Base-by-base conservation (phyloP, 306 rosid genomes). In the Trichosanthes truncata region DNA sequence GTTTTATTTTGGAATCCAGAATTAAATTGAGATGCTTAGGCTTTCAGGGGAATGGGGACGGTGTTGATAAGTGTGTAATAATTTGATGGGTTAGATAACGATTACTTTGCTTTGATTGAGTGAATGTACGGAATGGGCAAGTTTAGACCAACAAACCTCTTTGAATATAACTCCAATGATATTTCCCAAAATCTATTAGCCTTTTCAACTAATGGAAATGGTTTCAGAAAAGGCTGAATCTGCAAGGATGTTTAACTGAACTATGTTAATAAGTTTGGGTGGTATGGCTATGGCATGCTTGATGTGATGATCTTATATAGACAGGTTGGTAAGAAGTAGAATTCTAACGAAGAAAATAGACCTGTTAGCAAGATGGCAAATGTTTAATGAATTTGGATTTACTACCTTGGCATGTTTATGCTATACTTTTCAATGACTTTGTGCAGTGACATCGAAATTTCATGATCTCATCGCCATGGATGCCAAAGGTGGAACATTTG, bases 361-460 rank as follows among this genome's bases (percentile, higher is more conserved):
- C 76, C 23, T 69, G n/a, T 69, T 68, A 41, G 53, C 33, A 68
- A 41, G 75, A 1, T 40, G 35, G 33, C 33, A 41, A 21, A 43
- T 43, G 23, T 13, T 71, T 71, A 43, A 25, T 23, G 21, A 12
- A 43, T 71, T 71, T 71, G 76, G 51, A 20, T 67, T 35, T 67
- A 38, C 74, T 41, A 67, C 74, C 31, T 67, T 40, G 51, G 72
- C 1, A 3, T n/a, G 9, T 38, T 67, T 67, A 69, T 41, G 53
- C 20, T 76, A 26, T 40, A 9, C 65, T 31, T 40, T 55, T 41
- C 12, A 80, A 57, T 81, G 41, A 67, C 87, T 31, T 9, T 84
- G 76, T 83, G 80, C 97, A 91, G 99, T 93, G 26, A 95, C 94
- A 38, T 95, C 97, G 62, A 95, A 95, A 84, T 89, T 86, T 80